A percentile compares a stretch with the other conserved stretches of the same genome.
These are phyloP conservation scores for Eucalyptus marginata DNA, from an alignment of 345 rosid species.

Conservation along the genomic window DNA sequence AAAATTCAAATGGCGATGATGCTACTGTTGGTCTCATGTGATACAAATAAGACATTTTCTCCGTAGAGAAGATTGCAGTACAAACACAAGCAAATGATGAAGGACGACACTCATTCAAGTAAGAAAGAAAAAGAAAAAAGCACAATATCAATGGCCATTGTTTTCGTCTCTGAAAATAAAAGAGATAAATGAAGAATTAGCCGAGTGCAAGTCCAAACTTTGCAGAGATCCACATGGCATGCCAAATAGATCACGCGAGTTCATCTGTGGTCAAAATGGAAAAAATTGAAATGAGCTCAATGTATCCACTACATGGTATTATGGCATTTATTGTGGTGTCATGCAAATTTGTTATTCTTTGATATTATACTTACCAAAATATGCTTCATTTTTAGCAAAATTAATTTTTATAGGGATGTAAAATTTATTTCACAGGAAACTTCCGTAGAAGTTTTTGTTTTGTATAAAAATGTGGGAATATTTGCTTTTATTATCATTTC, in stretches of 20 bases:
- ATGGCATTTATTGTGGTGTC: not conserved
- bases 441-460: rapidly evolving
- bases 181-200: not conserved
- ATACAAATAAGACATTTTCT: not conserved
- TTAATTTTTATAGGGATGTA: not conserved
- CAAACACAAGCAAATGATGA: not conserved
- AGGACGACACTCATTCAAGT: rapidly evolving
- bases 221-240: not conserved
- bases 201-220: not conserved
- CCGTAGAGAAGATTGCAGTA: not conserved
- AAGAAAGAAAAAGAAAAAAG: not conserved
- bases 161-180: not conserved
- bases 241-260: not conserved
- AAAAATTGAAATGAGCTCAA: not conserved
- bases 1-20: not conserved
- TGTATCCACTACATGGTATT: rapidly evolving
- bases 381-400: not conserved
- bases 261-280: not conserved
- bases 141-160: rapidly evolving
- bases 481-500: not conserved
- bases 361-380: not conserved
- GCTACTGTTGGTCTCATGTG: not conserved
- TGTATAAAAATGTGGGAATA: not conserved
- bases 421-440: not conserved
- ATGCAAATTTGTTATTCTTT: not conserved